These are phyloP conservation scores for Zizania latifolia DNA, from an alignment of 176 grass and related monocot species.

Conservation along the genomic window DNA sequence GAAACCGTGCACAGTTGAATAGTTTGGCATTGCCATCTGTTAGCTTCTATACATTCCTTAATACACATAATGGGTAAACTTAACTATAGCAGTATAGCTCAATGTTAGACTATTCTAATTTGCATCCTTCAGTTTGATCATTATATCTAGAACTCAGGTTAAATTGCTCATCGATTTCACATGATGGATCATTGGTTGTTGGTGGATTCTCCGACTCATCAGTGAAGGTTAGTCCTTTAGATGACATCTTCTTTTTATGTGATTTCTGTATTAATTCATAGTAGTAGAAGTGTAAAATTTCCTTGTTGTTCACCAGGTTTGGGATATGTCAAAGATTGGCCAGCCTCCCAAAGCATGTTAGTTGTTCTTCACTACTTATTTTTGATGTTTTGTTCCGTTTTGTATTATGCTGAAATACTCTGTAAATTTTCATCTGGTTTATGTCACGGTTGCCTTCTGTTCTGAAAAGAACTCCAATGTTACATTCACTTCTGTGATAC, in stretches of 20 bases:
- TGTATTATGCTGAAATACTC: constrained; percentile 16
- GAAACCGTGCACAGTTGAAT: constrained; percentile 80
- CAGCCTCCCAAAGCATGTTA: constrained; percentile 68
- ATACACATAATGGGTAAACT: constrained; percentile 91
- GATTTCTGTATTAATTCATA: background rate
- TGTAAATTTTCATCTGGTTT: constrained; percentile 5
- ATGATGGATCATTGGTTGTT: constrained; percentile 89
- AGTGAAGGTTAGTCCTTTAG: constrained; percentile 58
- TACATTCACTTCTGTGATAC: constrained; percentile 2
- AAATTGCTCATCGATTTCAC: constrained; percentile 91
- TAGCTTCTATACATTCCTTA: constrained; percentile 95
- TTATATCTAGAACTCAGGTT: constrained; percentile 49
- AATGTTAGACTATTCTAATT: background rate
- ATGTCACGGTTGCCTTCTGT: background rate
- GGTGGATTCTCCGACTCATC: constrained; percentile 99
- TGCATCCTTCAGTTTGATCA: constrained; percentile 10
- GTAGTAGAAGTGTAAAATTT: constrained; percentile 11
- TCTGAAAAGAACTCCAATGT: background rate
- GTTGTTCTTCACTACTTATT: constrained; percentile 21
- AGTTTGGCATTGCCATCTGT: constrained; percentile 79
- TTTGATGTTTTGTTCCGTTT: background rate
- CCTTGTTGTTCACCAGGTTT: constrained; percentile 50
- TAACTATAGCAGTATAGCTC: constrained; percentile 25
- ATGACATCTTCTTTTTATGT: background rate
- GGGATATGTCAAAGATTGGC: constrained; percentile 98